phyloP scores from a whole-genome alignment of 2,329 filamentous ascomycete species.

The Fusarium nanum region DNA sequence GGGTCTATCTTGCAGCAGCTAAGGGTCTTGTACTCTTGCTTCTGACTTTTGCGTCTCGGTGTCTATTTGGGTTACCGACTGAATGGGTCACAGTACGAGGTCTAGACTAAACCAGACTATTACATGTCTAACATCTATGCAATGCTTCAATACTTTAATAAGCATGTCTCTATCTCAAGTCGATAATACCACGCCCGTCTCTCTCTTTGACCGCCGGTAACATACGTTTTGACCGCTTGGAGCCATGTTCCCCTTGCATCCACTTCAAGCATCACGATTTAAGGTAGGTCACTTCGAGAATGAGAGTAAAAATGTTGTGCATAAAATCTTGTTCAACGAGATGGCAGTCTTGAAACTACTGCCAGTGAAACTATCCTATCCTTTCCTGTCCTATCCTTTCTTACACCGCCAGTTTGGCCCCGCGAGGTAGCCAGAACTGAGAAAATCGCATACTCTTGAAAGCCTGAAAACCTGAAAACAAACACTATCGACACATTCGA shows the following conservation, averaged over 20 bases:
- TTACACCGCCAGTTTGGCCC: constrained; percentile 45
- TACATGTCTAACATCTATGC: constrained; percentile 6
- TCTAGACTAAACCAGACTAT: constrained; percentile 6
- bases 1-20: neutral
- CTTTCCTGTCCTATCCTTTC: constrained; percentile 9
- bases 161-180: neutral
- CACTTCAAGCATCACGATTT: neutral
- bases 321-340: constrained; percentile 27
- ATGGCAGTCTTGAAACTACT: constrained; percentile 35
- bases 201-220: neutral
- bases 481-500: constrained; percentile 29
- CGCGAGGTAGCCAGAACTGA: constrained; percentile 42
- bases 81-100: neutral
- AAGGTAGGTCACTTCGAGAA: constrained; percentile 7
- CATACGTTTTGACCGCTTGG: constrained; percentile 7
- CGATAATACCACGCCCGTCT: neutral
- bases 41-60: constrained; percentile 4
- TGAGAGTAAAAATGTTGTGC: neutral
- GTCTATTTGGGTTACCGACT: neutral
- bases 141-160: neutral
- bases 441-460: constrained; percentile 18
- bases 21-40: constrained; percentile 1
- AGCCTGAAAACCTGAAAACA: constrained; percentile 14
- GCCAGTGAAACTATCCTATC: constrained; percentile 23
- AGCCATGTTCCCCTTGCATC: neutral